Evolutionary conservation across 2,329 filamentous ascomycete species (phyloP), one percentile per base, ranked within the genome.

Genomic region (Hypoxylon rubiginosum): DNA sequence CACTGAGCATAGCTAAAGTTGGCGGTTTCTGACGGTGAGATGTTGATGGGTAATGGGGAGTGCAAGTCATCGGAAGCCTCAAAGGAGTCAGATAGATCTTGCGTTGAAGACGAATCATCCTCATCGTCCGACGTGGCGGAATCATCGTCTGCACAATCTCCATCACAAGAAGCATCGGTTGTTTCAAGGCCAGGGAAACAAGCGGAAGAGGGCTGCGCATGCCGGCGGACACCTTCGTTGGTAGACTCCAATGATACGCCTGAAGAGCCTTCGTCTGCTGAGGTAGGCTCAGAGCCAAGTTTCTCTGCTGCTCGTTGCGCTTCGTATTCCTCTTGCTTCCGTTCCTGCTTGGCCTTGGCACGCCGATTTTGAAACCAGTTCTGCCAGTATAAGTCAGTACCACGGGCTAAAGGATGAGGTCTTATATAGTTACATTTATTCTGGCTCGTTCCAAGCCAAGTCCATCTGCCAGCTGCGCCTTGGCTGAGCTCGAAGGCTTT

Each of bases 331-430:
- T 82, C 80, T 48, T 83, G 80, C 68, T 88, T 88, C 73, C 83
- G 85, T 75, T 89, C 86, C 74, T 90, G 88, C 83, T 89, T 89
- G 68, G 87, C 86, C 77, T 88, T 86, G 57, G 88, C 88, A 55
- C 88, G 83, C 64, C 88, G 82, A 74, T 91, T 91, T 71, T 91
- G 88, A 73, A 91, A 91, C 88, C 88, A 91, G 74, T 91, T 91
- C 88, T 90, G 56, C 9, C 21, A 64, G 32, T 17, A 17, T 2
- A n/a, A 26, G 66, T 76, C 59, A 75, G 73, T 53, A 66, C 36
- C 13, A 17, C 49, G 58, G 28, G 19, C 43, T 9, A 46, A 30
- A 48, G n/a, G 34, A 15, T 24, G 39, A 62, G 60, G 46, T 26
- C 15, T 79, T 79, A 70, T 78, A 39, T 39, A 62, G 58, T 49